These are phyloP conservation scores for Tolypocladium pustulatum DNA, from an alignment of 2,329 filamentous ascomycete species.

Conservation along the genomic window DNA sequence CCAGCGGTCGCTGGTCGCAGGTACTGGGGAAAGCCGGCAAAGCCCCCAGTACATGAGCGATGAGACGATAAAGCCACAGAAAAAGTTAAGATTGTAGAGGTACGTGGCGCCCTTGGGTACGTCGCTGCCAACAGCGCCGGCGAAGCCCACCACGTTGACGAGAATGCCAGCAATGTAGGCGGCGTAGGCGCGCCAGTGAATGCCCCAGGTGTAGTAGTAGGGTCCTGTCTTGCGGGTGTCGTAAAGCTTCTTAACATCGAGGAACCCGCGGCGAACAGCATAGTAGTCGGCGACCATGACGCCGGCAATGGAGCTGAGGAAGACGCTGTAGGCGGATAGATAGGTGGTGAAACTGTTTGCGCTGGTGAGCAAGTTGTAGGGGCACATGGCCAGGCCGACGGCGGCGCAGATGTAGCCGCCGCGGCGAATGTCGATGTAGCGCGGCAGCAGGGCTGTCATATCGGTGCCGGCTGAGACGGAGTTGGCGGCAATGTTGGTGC, in stretches of 20 bases:
- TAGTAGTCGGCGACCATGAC: conserved; percentile 89
- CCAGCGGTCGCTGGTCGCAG: conserved; percentile 66
- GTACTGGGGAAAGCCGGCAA: conserved; percentile 59
- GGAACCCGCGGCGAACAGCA: conserved; percentile 68
- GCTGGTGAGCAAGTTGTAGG: conserved; percentile 65
- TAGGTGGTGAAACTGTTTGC: conserved; percentile 86
- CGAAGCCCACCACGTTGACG: conserved; percentile 88
- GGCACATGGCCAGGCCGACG: conserved; percentile 76
- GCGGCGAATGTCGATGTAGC: conserved; percentile 74
- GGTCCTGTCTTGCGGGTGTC: conserved; percentile 53
- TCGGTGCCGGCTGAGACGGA: conserved; percentile 76
- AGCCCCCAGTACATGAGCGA: conserved; percentile 57
- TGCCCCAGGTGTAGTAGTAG: conserved; percentile 65
- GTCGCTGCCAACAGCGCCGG: conserved; percentile 58
- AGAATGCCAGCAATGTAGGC: conserved; percentile 77
- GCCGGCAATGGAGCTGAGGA: conserved; percentile 88
- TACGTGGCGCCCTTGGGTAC: conserved; percentile 75
- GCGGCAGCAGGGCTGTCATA: conserved; percentile 68
- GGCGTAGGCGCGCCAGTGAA: conserved; percentile 75
- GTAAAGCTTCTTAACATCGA: conserved; percentile 71
- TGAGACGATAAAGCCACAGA: conserved; percentile 69
- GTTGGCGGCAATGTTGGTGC: conserved; percentile 82
- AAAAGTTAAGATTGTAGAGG: conserved; percentile 87
- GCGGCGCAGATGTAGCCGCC: conserved; percentile 77
- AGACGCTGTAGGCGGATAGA: conserved; percentile 84